A percentile compares a stretch with the other conserved stretches of the same genome.
These are phyloP conservation scores for Lentinula raphanica DNA, from an alignment of 768 basidiomycete genomes.

Conservation along the genomic window DNA sequence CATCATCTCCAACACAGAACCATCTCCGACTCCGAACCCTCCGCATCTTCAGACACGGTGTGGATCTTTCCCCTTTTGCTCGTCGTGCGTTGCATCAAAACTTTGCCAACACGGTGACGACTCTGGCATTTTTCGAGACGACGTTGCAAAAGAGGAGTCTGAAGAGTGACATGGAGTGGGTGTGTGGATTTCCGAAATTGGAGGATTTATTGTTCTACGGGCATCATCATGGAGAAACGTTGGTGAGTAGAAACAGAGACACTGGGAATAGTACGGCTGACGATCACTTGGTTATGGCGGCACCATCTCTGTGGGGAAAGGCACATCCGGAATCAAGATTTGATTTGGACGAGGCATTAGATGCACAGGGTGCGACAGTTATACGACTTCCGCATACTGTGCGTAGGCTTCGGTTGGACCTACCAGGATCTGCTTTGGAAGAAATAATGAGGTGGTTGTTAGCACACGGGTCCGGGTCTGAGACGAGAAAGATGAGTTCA, in stretches of 20 bases:
- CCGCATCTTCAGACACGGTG: neutral
- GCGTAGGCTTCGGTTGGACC: neutral
- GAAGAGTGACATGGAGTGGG: neutral
- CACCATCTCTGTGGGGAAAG: neutral
- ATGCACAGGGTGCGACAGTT: neutral
- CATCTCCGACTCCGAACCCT: neutral
- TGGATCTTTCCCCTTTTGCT: neutral
- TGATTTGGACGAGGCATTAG: neutral
- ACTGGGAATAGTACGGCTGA: neutral
- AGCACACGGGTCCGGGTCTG: neutral
- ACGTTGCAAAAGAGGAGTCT: neutral
- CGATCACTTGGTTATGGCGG: neutral
- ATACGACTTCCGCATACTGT: neutral
- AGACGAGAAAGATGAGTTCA: neutral
- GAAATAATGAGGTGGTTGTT: neutral
- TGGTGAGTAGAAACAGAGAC: neutral
- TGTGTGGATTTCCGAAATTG: neutral
- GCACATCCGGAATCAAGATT: neutral
- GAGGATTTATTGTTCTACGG: constrained; percentile 3
- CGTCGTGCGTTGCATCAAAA: neutral
- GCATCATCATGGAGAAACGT: neutral
- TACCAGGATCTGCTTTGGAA: neutral
- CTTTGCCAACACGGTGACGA: neutral
- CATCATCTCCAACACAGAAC: neutral
- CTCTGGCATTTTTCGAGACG: neutral